Base-by-base conservation (phyloP, 129 eudicot genomes). In the Helianthus tuberosus region DNA sequence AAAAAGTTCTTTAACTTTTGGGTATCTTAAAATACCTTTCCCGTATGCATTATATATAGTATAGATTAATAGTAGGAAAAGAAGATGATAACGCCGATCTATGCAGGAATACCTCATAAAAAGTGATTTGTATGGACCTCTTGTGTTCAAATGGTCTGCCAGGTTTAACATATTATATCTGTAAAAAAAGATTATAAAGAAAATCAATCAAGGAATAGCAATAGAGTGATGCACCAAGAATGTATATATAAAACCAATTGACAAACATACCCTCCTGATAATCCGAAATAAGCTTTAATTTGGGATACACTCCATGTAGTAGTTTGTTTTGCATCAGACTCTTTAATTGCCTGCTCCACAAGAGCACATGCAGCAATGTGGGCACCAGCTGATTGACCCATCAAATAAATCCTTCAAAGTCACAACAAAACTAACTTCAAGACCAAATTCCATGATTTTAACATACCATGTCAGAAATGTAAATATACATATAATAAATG, bases 381-480 rank as follows among this genome's bases (percentile, higher is more conserved):
- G 11, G 98, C 98, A 66, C 98, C 98, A 73, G 98, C 98, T 39
- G 97, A 94, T 77, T 94, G 98, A 14, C 98, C 98, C 98, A 94
- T 94, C 46, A 94, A 59, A 72, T 84, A 94, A 68, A 94, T 75
- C 79, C 98, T 94, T 44, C 74, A 59, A 68, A 71, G 36, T 64
- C 43, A 79, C 52, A 16, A 44, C 8, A 10, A 53, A 69, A 69
- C 39, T 17, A 46, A 64, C 52, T 60, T 16, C 58, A 80, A 11
- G 49, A 38, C 70, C 16, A 39, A 12, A 75, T 17, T 41, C 13
- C 17, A 11, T 14, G 29, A 43, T 11, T 47, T 68, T 58, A 65
- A 62, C 10, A 41, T 6, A 20, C 57, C 3, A 43, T 69, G 41
- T 12, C 72, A 12, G 36, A 60, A n/a, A 17, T 46, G 6, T 23